Evolutionary conservation across 148 eudicot species (phyloP), one percentile per base, ranked within the genome.

Genomic region (Silene latifolia): DNA sequence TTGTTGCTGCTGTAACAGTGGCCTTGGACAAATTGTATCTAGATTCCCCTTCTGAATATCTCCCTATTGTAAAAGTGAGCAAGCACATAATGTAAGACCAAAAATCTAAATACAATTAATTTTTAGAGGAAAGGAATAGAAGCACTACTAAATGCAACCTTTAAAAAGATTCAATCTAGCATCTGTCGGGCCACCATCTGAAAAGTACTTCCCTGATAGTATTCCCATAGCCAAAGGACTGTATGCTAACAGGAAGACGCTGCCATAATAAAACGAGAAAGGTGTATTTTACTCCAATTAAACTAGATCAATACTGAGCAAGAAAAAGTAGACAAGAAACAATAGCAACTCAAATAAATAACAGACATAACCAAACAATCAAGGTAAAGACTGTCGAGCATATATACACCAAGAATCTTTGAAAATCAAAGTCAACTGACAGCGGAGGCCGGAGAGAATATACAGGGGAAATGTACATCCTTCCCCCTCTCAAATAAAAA

Each of bases 211-310:
- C 75, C 97, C 98, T 53, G 92, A 87, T 18, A 93, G 88, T 74
- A 93, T 87, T 39, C 98, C 97, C 98, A 93, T 93, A 42, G 98
- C 98, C 88, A 91, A 76, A 74, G 98, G 98, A 80, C 97, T 93
- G 81, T 93, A 91, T 23, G 91, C 98, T 87, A 91, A 85, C 83
- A 93, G 83, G 82, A 78, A 86, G 47, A 91, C 75, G 78, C 97
- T 93, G 81, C 63, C 64, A 72, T 14, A 47, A 47, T 51, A 47
- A 60, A 70, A 64, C 74, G 67, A 24, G 65, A 18, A 56, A 71
- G 18, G 18, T 47, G 11, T 60, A 56, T 20, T 47, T 63, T 17
- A 10, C 14, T 56, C 68, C 13, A 7, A 67, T 18, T 73, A 8
- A 51, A 23, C 18, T 23, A 46, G 32, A 42, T 68, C 39, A 32